Percentiles rank a stretch among this genome's conserved stretches.
phyloP scores from a whole-genome alignment of 148 eudicot species.

The Rhododendron ovatum region DNA sequence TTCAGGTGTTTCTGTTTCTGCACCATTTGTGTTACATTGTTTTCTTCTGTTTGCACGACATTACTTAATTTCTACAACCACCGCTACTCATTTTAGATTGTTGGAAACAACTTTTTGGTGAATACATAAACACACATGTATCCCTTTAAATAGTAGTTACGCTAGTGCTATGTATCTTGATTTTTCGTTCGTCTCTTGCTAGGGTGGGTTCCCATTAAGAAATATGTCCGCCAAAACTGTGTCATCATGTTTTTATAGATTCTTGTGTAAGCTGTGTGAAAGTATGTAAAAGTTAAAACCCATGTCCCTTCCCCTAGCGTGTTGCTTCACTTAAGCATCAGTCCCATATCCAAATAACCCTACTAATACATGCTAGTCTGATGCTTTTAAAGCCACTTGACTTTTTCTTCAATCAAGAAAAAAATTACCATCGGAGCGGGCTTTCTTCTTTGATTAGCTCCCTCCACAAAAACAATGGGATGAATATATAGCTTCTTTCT shows the following conservation, averaged over 20 bases:
- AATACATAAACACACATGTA: not conserved
- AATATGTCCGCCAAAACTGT: not conserved
- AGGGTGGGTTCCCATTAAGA: not conserved
- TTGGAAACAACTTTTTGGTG: not conserved
- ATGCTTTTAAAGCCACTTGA: not conserved
- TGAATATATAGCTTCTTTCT: not conserved
- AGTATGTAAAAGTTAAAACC: not conserved
- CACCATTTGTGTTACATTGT: not conserved
- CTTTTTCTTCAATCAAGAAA: not conserved
- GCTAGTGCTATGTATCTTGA: not conserved
- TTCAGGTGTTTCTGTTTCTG: not conserved
- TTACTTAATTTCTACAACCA: not conserved
- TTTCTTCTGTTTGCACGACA: not conserved
- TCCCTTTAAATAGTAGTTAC: not conserved
- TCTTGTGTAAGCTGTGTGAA: not conserved
- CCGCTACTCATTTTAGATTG: not conserved
- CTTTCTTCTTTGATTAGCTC: not conserved
- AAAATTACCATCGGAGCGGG: not conserved
- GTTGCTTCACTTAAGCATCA: not conserved
- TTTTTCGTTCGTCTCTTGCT: not conserved
- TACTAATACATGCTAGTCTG: not conserved
- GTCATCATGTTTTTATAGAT: not conserved
- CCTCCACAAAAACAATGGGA: not conserved
- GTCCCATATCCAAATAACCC: not conserved
- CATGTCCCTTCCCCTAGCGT: not conserved